These are phyloP conservation scores for Gossypium schwendimanii DNA, from an alignment of 441 rosid genomes.

Conservation along the genomic window DNA sequence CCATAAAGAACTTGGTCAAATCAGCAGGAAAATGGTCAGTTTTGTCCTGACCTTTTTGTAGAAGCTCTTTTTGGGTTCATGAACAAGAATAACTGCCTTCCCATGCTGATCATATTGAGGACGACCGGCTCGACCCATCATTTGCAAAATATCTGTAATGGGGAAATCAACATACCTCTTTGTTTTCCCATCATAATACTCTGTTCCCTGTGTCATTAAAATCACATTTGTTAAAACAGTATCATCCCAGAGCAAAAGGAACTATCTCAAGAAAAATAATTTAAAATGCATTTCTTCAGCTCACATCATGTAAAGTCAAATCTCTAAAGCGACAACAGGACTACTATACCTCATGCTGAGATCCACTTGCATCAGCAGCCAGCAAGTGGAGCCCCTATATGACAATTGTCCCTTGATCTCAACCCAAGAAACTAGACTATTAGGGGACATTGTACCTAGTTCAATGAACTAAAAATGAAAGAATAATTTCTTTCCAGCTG, in stretches of 20 bases:
- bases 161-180: constrained; percentile 98
- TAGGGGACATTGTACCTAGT: neutral
- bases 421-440: neutral
- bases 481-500: neutral
- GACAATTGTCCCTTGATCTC: neutral
- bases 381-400: neutral
- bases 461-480: neutral
- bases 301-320: neutral
- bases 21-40: constrained; percentile 7
- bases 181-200: constrained; percentile 90
- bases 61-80: constrained; percentile 98
- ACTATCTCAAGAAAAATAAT: constrained; percentile 5
- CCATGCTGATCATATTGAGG: constrained; percentile 99
- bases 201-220: constrained; percentile 74
- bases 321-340: neutral
- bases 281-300: neutral
- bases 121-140: constrained; percentile 99
- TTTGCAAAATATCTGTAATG: constrained; percentile 95
- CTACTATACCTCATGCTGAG: neutral
- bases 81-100: constrained; percentile 98
- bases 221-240: constrained; percentile 10
- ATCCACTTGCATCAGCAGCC: neutral
- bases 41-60: constrained; percentile 72
- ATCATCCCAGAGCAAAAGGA: neutral
- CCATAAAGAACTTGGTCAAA: constrained; percentile 12